Evolutionary conservation across 2,329 filamentous ascomycete species (phyloP).

Genomic region (Penicillium sp.): DNA sequence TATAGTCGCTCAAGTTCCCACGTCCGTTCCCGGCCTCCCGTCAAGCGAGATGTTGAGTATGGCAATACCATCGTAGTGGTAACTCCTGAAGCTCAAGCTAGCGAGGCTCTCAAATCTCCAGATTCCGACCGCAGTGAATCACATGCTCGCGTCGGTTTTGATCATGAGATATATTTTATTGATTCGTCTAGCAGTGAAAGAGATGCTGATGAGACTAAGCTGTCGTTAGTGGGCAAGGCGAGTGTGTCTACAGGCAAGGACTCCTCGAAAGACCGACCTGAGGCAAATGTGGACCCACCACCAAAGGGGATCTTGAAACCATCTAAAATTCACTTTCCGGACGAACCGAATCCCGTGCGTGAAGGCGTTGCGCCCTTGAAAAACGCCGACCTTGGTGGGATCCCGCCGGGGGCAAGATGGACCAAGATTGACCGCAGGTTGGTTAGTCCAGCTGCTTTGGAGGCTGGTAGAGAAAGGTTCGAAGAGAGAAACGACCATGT

Average conservation of each 20-base stretch:
- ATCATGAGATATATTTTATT: not conserved
- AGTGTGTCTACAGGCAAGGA: not conserved
- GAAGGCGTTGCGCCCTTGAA: slow-evolving; percentile 93
- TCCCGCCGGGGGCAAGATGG: slow-evolving; percentile 78
- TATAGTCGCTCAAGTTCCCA: not conserved
- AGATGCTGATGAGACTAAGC: not conserved
- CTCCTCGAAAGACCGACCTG: not conserved
- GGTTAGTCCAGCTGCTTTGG: slow-evolving; percentile 84
- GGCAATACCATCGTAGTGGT: not conserved
- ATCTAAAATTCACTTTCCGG: slow-evolving; percentile 79
- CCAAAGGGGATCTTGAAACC: slow-evolving; percentile 76
- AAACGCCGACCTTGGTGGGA: slow-evolving; percentile 71
- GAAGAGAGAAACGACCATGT: slow-evolving; percentile 90
- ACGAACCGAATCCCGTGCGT: slow-evolving; percentile 76
- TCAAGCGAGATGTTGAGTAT: not conserved
- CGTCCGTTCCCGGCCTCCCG: slow-evolving; percentile 1
- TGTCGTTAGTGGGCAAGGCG: not conserved
- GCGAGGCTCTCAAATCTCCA: not conserved
- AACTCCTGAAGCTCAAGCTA: not conserved
- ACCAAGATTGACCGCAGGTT: slow-evolving; percentile 86
- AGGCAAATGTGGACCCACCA: slow-evolving; percentile 37
- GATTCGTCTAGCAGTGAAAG: not conserved
- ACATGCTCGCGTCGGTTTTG: not conserved
- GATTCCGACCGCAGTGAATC: not conserved
- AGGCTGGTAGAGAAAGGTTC: slow-evolving; percentile 79